phyloP scores from a whole-genome alignment of 2,329 filamentous ascomycete species.

The Colletotrichum higginsianum region DNA sequence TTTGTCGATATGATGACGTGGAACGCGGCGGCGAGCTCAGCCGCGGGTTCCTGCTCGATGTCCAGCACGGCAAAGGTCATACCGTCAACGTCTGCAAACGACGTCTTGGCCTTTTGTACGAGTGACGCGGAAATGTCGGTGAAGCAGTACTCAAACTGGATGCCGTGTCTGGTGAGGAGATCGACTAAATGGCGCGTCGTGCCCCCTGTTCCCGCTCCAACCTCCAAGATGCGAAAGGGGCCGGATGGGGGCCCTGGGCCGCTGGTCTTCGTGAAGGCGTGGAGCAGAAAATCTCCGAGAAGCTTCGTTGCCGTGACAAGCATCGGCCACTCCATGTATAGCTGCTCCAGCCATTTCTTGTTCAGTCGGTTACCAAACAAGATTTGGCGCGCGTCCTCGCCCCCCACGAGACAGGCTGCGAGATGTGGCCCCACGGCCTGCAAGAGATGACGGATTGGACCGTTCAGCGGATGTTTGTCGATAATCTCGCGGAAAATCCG shows the following conservation, averaged over 20 bases:
- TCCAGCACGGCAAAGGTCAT: conserved; percentile 51
- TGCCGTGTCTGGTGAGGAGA: conserved; percentile 43
- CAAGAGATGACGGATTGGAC: conserved; percentile 51
- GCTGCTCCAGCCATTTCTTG: conserved; percentile 50
- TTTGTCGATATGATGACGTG: conserved; percentile 55
- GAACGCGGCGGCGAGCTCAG: conserved; percentile 42
- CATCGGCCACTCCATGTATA: conserved; percentile 53
- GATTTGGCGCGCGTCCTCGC: conserved; percentile 53
- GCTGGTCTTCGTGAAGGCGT: conserved; percentile 7
- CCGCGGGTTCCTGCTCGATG: conserved; percentile 47
- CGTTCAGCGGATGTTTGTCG: conserved; percentile 50
- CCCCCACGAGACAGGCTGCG: conserved; percentile 56
- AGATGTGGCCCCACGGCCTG: conserved; percentile 52
- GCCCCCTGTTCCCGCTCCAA: conserved; percentile 61
- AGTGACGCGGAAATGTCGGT: conserved; percentile 58
- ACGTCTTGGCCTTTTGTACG: conserved; percentile 47
- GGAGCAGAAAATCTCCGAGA: conserved; percentile 44
- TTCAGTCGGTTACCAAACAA: conserved; percentile 54
- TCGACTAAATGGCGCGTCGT: conserved; percentile 54
- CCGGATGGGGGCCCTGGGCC: neutral
- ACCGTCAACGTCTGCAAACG: conserved; percentile 42
- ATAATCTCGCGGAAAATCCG: conserved; percentile 48
- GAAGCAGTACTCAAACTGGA: conserved; percentile 57
- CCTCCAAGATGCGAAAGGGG: conserved; percentile 57
- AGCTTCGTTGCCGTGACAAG: conserved; percentile 45